phyloP scores from a whole-genome alignment of 2,329 filamentous ascomycete species.

The Tolypocladium ophioglossoides region DNA sequence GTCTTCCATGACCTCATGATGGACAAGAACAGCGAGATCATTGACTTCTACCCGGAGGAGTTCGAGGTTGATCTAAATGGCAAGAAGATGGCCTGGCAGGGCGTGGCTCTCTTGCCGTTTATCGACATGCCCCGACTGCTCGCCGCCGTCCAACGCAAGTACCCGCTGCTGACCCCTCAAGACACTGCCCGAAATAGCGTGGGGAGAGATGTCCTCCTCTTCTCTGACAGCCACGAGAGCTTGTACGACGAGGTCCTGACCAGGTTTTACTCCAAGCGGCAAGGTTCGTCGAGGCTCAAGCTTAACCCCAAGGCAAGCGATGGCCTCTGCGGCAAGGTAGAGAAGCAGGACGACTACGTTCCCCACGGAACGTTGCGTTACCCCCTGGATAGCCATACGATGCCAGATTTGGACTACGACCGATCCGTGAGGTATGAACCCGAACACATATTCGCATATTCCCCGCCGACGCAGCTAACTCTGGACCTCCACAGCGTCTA shows the following conservation, averaged over 20 bases:
- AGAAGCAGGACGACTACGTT: constrained; percentile 74
- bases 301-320: constrained; percentile 67
- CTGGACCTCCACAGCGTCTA: constrained; percentile 48
- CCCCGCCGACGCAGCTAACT: background rate
- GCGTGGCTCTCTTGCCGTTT: constrained; percentile 85
- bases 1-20: constrained; percentile 89
- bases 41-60: constrained; percentile 94
- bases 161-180: constrained; percentile 65
- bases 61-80: constrained; percentile 92
- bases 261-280: constrained; percentile 88
- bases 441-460: background rate
- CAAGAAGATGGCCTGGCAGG: constrained; percentile 98
- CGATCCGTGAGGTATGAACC: constrained; percentile 64
- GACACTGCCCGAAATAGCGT: constrained; percentile 69
- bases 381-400: constrained; percentile 58
- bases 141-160: constrained; percentile 70
- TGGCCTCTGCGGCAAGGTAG: constrained; percentile 69
- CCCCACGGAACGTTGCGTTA: constrained; percentile 75
- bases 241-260: constrained; percentile 77
- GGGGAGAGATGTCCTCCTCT: constrained; percentile 71
- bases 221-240: constrained; percentile 69
- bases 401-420: constrained; percentile 76
- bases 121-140: constrained; percentile 87
- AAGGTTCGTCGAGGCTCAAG: constrained; percentile 53
- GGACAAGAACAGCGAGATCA: constrained; percentile 76